Conservation (phyloP, 2,329 filamentous ascomycete genomes). For the Colletotrichum sp. region DNA sequence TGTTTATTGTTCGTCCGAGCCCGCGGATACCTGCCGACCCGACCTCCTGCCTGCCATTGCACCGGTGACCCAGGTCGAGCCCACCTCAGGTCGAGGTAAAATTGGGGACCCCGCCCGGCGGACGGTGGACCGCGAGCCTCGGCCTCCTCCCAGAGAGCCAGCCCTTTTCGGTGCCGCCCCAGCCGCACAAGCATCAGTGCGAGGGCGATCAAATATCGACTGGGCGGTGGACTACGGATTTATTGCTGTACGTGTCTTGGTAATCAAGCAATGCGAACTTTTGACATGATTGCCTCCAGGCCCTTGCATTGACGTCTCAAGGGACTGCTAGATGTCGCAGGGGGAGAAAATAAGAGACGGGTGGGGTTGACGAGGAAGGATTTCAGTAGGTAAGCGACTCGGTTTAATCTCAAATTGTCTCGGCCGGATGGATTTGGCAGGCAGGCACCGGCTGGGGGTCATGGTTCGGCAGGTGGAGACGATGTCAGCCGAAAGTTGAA, state of each 20-base stretch:
- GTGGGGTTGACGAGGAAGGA: neutral
- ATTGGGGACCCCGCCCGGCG: neutral
- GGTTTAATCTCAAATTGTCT: neutral
- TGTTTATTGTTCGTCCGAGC: neutral
- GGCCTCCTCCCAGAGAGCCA: neutral
- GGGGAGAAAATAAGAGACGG: neutral
- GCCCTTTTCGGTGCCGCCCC: neutral
- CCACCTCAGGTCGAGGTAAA: neutral
- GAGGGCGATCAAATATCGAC: neutral
- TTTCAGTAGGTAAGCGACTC: neutral
- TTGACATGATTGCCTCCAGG: neutral
- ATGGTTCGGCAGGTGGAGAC: neutral
- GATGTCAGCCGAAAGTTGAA: neutral
- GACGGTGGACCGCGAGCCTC: neutral
- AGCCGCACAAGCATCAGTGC: neutral
- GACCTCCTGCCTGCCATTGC: neutral
- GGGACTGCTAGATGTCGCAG: neutral
- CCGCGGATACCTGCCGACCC: neutral
- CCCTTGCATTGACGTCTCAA: neutral
- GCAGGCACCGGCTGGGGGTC: neutral
- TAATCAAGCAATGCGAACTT: neutral
- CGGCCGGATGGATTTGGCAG: neutral
- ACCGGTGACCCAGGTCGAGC: neutral
- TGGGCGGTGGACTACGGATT: neutral
- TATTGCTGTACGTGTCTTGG: neutral